phyloP scores from a whole-genome alignment of 208 protist species.

The Leishmania lainsoni region DNA sequence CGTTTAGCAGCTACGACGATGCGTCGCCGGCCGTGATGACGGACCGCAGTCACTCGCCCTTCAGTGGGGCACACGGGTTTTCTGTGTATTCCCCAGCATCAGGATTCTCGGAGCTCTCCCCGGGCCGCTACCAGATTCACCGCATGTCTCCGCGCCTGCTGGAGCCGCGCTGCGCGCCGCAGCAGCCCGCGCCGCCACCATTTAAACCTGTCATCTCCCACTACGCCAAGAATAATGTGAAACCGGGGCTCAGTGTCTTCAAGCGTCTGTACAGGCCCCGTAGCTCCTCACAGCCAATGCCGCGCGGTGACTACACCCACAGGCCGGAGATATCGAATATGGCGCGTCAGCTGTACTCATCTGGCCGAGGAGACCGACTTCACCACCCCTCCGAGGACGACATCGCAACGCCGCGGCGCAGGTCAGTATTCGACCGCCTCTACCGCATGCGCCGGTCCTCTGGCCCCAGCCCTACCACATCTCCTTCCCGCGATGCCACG shows the following conservation, averaged over 20 bases:
- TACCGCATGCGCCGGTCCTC: constrained; percentile 27
- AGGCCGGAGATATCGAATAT: constrained; percentile 25
- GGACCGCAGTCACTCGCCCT: constrained; percentile 25
- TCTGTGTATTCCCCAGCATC: constrained; percentile 14
- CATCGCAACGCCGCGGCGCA: constrained; percentile 1
- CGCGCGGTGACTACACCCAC: constrained; percentile 13
- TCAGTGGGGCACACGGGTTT: constrained; percentile 3
- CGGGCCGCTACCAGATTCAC: constrained; percentile 22
- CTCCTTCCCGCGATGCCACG: constrained; percentile 16
- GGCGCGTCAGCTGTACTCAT: constrained; percentile 22
- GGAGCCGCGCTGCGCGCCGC: constrained; percentile 14
- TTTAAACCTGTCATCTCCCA: constrained; percentile 29
- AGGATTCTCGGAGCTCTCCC: constrained; percentile 14
- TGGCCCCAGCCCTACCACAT: constrained; percentile 22
- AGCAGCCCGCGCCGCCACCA: constrained; percentile 16
- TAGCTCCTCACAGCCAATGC: constrained; percentile 12
- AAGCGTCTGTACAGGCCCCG: constrained; percentile 32
- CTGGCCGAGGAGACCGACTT: constrained; percentile 10
- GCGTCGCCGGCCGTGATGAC: not conserved
- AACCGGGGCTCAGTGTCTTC: constrained; percentile 27
- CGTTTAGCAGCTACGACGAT: constrained; percentile 11
- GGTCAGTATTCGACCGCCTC: constrained; percentile 43
- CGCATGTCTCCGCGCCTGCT: constrained; percentile 25
- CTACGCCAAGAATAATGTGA: constrained; percentile 27
- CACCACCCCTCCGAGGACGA: not conserved